phyloP scores from a whole-genome alignment of 352 stramenopile genomes.

The Globisporangium uncinulatum region DNA sequence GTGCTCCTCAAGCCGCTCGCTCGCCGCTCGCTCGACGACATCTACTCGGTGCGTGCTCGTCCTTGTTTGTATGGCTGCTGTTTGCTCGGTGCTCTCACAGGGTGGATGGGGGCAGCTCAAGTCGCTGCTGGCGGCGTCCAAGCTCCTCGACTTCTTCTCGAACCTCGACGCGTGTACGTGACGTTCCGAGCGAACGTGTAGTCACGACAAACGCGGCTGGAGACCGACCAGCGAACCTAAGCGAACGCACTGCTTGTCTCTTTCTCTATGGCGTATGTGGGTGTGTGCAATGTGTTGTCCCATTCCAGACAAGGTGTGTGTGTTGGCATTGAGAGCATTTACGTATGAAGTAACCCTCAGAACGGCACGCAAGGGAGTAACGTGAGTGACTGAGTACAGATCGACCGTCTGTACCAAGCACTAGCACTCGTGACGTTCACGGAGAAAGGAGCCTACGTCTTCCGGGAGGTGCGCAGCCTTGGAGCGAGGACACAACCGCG shows the following conservation, averaged over 20 bases:
- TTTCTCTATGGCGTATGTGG: too few species aligned
- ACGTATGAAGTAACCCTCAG: too few species aligned
- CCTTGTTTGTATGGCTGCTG: background rate
- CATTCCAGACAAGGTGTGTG: constrained; percentile 25
- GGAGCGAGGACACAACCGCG: background rate
- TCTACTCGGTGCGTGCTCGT: constrained; percentile 42
- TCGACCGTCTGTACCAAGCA: constrained; percentile 74
- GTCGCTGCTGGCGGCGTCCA: constrained; percentile 59
- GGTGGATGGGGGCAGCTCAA: constrained; percentile 41
- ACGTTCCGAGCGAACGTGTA: background rate
- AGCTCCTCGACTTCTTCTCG: constrained; percentile 76
- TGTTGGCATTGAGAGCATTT: too few species aligned
- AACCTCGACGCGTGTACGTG: constrained; percentile 67
- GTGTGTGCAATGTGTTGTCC: background rate
- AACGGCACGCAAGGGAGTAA: too few species aligned
- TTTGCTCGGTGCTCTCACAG: background rate
- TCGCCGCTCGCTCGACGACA: constrained; percentile 62
- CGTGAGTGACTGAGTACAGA: constrained; percentile 14
- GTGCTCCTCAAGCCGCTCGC: constrained; percentile 50
- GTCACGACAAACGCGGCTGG: too few species aligned
- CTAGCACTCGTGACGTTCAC: constrained; percentile 42
- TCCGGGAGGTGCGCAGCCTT: constrained; percentile 36
- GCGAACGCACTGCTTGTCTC: too few species aligned
- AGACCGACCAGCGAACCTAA: too few species aligned
- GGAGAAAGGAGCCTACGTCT: constrained; percentile 48